phyloP scores from a whole-genome alignment of 345 rosid genomes.

The Lenwebbia sp. region DNA sequence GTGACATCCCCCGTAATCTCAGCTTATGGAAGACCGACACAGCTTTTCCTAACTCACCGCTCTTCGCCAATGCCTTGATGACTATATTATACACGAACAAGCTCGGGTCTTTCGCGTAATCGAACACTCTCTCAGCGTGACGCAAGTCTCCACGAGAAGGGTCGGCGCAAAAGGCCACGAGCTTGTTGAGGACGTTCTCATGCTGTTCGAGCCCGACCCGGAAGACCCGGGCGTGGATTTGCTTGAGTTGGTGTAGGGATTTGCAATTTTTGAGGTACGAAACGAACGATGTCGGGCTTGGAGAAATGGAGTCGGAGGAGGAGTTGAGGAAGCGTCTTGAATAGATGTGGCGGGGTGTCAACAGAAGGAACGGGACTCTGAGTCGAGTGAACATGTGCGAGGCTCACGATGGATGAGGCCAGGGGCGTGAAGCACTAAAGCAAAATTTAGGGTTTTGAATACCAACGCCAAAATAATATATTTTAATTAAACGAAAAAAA shows the following conservation, averaged over 20 bases:
- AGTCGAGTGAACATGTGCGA: background rate
- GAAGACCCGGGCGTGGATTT: conserved; percentile 37
- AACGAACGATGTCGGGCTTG: conserved; percentile 9
- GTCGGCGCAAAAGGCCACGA: conserved; percentile 26
- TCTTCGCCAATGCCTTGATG: conserved; percentile 45
- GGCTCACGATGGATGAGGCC: background rate
- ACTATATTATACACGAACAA: conserved; percentile 42
- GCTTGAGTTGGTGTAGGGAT: conserved; percentile 25
- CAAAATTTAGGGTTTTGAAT: background rate
- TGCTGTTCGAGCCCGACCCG: conserved; percentile 25
- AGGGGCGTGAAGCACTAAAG: background rate
- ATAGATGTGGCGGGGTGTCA: background rate
- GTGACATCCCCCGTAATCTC: conserved; percentile 41
- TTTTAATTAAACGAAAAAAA: background rate
- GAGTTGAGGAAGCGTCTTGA: background rate
- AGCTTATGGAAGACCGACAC: conserved; percentile 29
- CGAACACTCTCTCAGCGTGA: conserved; percentile 23
- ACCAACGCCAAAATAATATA: background rate
- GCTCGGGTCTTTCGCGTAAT: conserved; percentile 13
- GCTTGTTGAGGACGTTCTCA: conserved; percentile 23
- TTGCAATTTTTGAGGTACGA: conserved; percentile 27
- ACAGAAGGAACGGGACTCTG: background rate
- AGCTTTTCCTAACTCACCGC: conserved; percentile 24
- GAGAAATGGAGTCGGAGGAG: background rate
- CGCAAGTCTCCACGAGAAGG: conserved; percentile 18